phyloP scores from a whole-genome alignment of 441 rosid genomes.

The Populus hybrid region DNA sequence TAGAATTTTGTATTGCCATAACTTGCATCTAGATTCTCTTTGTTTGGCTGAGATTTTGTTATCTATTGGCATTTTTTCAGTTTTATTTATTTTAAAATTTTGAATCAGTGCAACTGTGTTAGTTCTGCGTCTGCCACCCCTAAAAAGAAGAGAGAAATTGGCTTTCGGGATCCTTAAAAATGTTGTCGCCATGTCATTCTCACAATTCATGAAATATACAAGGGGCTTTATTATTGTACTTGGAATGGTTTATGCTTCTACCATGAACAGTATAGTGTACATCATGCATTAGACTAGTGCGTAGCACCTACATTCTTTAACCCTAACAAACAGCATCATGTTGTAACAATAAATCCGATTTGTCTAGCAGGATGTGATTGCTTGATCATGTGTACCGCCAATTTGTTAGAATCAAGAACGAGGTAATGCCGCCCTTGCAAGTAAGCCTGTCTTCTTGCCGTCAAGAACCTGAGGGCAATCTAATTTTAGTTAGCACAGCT shows the following conservation, averaged over 20 bases:
- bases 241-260: not conserved
- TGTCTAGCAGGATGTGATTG: not conserved
- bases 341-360: not conserved
- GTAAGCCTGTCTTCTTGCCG: too few relatives aligned
- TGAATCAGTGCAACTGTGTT: constrained; percentile 11
- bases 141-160: not conserved
- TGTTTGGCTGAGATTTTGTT: constrained; percentile 26
- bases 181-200: not conserved
- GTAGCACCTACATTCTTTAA: not conserved
- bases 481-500: too few relatives aligned
- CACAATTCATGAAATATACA: not conserved
- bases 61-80: not conserved
- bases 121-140: not conserved
- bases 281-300: not conserved
- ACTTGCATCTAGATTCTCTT: not conserved
- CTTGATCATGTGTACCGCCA: too few relatives aligned
- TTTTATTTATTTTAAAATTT: not conserved
- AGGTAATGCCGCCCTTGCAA: too few relatives aligned
- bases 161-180: not conserved
- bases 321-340: not conserved
- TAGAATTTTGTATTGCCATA: constrained; percentile 1
- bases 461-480: too few relatives aligned
- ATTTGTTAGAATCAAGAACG: too few relatives aligned
- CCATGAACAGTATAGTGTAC: too few relatives aligned
- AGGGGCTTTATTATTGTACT: not conserved